These are phyloP conservation scores for Lippia alba DNA, from an alignment of 305 asterid species.

Conservation along the genomic window DNA sequence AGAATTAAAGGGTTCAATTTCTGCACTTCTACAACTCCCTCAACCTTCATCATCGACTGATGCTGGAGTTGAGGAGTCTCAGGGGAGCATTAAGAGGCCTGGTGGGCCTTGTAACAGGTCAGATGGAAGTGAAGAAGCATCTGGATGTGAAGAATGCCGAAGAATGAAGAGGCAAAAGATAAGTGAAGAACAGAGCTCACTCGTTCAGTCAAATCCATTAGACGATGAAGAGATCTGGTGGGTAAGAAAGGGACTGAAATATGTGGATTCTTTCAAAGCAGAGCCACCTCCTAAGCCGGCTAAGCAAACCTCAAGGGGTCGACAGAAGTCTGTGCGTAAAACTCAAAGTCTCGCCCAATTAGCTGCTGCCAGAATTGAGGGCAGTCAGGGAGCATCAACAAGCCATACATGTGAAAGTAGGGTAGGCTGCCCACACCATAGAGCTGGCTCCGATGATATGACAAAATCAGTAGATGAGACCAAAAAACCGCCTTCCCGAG, in stretches of 20 bases:
- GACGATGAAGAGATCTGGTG: constrained; percentile 96
- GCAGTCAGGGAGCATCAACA: constrained; percentile 98
- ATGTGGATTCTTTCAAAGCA: constrained; percentile 65
- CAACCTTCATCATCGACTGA: constrained; percentile 46
- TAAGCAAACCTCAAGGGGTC: constrained; percentile 81
- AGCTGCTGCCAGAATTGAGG: constrained; percentile 95
- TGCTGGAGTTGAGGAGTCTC: constrained; percentile 64
- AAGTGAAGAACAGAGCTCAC: constrained; percentile 71
- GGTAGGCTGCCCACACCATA: constrained; percentile 83
- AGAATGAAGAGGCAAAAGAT: constrained; percentile 81
- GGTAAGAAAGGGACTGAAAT: constrained; percentile 78
- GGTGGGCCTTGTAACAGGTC: constrained; percentile 49
- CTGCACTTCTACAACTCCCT: constrained; percentile 72
- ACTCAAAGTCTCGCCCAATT: constrained; percentile 95
- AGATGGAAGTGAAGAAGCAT: constrained; percentile 72
- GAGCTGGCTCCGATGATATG: constrained; percentile 63
- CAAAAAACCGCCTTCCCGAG: constrained; percentile 53
- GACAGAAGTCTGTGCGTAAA: constrained; percentile 92
- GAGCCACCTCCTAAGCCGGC: constrained; percentile 93
- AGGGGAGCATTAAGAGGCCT: constrained; percentile 56
- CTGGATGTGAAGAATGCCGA: constrained; percentile 97
- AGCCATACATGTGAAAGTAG: constrained; percentile 93
- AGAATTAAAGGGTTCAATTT: constrained; percentile 72
- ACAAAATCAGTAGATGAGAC: constrained; percentile 60
- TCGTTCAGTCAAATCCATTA: constrained; percentile 52